Conservation (phyloP, 164 flowering plant species). For the Vitis labrusca region DNA sequence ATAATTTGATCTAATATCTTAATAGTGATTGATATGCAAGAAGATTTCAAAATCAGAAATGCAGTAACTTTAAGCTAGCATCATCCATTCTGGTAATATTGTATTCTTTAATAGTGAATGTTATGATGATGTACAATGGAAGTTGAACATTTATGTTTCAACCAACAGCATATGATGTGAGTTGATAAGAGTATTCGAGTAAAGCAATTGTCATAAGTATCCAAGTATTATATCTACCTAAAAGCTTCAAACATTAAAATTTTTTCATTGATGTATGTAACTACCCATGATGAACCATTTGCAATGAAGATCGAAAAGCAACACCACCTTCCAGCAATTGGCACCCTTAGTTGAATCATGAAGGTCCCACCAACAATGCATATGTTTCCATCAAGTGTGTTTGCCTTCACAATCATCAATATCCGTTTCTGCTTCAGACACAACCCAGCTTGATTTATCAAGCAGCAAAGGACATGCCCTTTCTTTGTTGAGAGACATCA, state of each 20-base stretch:
- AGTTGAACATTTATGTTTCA: background rate
- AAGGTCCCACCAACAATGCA: background rate
- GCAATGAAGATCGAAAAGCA: background rate
- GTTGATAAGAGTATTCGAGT: background rate
- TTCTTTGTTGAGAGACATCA: slow-evolving; percentile 13
- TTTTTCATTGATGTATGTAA: background rate
- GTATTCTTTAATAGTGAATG: too few relatives aligned
- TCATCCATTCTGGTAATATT: too few relatives aligned
- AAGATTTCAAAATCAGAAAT: too few relatives aligned
- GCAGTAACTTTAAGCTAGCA: too few relatives aligned
- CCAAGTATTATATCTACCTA: background rate
- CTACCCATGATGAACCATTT: background rate
- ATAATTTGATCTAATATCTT: too few relatives aligned
- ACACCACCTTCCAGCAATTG: background rate
- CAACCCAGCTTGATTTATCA: slow-evolving; percentile 21
- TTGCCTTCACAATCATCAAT: slow-evolving; percentile 7
- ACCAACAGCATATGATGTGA: background rate
- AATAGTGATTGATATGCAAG: too few relatives aligned
- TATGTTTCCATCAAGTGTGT: background rate
- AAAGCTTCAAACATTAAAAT: background rate
- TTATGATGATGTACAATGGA: background rate
- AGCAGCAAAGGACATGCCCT: slow-evolving; percentile 17
- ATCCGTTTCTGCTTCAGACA: slow-evolving; percentile 2
- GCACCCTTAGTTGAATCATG: background rate
- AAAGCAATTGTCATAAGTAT: background rate